A percentile compares a stretch with the other conserved stretches of the same genome.
Conservation (phyloP, 495 filamentous ascomycete genomes). For the Cladorrhinum samala region DNA sequence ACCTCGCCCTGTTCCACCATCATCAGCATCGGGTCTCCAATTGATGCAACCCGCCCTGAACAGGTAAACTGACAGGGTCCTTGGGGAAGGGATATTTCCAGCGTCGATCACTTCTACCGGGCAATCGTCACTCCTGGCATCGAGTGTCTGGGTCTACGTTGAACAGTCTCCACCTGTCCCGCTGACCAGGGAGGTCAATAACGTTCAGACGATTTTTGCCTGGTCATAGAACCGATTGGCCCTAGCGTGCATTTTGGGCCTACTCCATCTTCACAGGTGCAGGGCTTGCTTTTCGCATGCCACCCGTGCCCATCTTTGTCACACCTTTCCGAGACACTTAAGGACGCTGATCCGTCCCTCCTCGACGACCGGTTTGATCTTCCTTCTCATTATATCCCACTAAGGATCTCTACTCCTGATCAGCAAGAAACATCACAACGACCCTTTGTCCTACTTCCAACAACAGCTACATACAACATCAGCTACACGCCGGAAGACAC, state of each 20-base stretch:
- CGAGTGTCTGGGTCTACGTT: too few relatives aligned
- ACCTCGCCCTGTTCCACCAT: too few relatives aligned
- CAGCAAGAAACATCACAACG: slow-evolving; percentile 30
- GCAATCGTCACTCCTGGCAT: slow-evolving; percentile 40
- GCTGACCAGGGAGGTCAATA: slow-evolving; percentile 38
- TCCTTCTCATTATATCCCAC: slow-evolving; percentile 30
- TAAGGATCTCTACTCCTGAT: slow-evolving; percentile 48
- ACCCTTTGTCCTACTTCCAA: slow-evolving; percentile 21
- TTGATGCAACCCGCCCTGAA: slow-evolving; percentile 24
- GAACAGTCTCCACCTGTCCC: slow-evolving; percentile 32
- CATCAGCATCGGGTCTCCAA: slow-evolving; percentile 22
- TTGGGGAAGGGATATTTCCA: slow-evolving; percentile 33
- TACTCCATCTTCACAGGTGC: slow-evolving; percentile 14
- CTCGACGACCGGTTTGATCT: slow-evolving; percentile 28
- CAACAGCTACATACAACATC: slow-evolving; percentile 19
- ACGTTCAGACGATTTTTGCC: slow-evolving; percentile 36
- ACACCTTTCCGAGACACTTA: slow-evolving; percentile 54
- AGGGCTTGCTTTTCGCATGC: slow-evolving; percentile 33
- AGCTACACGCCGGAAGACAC: slow-evolving; percentile 14
- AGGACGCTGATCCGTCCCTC: slow-evolving; percentile 71
- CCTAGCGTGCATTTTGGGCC: slow-evolving; percentile 20
- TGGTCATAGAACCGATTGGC: slow-evolving; percentile 36
- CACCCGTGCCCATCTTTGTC: slow-evolving; percentile 27
- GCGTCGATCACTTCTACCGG: slow-evolving; percentile 41
- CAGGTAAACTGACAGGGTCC: slow-evolving; percentile 20